phyloP scores from a whole-genome alignment of 768 basidiomycete species.

The Collybia sp. region DNA sequence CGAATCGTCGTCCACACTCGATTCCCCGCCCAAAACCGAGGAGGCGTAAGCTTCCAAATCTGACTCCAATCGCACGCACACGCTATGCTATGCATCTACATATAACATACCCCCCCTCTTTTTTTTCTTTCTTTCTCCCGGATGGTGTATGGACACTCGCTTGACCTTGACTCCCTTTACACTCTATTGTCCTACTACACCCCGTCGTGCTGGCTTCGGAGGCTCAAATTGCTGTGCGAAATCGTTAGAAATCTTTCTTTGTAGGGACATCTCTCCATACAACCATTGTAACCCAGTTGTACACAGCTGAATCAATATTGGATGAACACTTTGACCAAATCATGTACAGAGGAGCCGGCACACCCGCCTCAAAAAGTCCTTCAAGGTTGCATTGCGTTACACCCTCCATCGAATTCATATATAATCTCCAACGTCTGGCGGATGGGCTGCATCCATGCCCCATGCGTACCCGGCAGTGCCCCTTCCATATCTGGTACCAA shows the following conservation, averaged over 20 bases:
- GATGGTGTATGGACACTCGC: conserved; percentile 9
- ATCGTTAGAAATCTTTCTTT: background rate
- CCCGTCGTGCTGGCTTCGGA: conserved; percentile 2
- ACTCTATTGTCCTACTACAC: conserved; percentile 3
- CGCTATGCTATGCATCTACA: conserved; percentile 1
- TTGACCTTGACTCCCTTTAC: background rate
- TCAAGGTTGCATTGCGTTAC: too few species aligned
- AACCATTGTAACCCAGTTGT: too few species aligned
- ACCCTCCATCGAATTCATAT: too few species aligned
- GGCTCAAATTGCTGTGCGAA: conserved; percentile 1
- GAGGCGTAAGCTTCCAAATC: background rate
- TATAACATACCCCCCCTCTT: background rate
- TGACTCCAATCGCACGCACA: conserved; percentile 2
- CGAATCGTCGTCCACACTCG: conserved; percentile 8
- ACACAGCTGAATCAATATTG: too few species aligned
- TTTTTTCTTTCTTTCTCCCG: conserved; percentile 3
- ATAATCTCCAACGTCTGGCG: too few species aligned
- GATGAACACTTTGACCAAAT: too few species aligned
- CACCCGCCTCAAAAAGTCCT: too few species aligned
- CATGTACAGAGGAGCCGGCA: too few species aligned
- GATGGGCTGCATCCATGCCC: too few species aligned
- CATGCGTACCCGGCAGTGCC: too few species aligned
- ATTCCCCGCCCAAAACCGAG: conserved; percentile 9
- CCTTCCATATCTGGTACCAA: too few species aligned
- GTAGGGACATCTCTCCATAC: too few species aligned